Evolutionary conservation across 1,284 basidiomycete species (phyloP).

Genomic region (Gomphus sp.): DNA sequence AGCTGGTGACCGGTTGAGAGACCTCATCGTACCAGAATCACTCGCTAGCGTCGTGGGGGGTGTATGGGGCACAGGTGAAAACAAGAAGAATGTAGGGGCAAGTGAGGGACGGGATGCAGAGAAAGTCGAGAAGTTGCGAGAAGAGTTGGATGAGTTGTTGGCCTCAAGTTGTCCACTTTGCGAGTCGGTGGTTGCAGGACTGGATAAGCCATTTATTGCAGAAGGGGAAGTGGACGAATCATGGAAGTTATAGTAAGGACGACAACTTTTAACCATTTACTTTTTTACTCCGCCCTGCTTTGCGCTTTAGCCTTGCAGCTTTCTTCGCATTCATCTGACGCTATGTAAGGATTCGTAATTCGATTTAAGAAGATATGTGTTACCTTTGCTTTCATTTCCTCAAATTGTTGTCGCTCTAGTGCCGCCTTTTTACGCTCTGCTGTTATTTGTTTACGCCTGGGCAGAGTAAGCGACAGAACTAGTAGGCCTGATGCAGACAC

Average conservation of each 20-base stretch:
- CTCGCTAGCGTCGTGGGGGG: conserved; percentile 65
- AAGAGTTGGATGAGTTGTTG: conserved; percentile 81
- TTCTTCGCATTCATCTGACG: conserved; percentile 69
- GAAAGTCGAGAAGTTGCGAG: conserved; percentile 59
- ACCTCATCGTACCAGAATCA: conserved; percentile 88
- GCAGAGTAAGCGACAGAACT: not conserved
- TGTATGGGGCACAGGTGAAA: conserved; percentile 53
- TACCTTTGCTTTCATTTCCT: conserved; percentile 67
- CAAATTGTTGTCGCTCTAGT: conserved; percentile 59
- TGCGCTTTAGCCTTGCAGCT: conserved; percentile 59
- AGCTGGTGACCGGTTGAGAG: conserved; percentile 81
- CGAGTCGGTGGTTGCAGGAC: conserved; percentile 74
- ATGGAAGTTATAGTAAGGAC: conserved; percentile 57
- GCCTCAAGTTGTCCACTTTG: conserved; percentile 86
- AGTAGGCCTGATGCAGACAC: conserved; percentile 11
- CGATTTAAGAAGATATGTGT: conserved; percentile 13
- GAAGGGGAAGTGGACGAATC: conserved; percentile 75
- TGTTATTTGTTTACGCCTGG: conserved; percentile 57
- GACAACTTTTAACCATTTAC: conserved; percentile 46
- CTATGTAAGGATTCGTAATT: conserved; percentile 6
- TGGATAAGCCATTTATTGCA: conserved; percentile 81
- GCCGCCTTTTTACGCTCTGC: conserved; percentile 58
- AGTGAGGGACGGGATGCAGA: conserved; percentile 41
- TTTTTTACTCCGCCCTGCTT: conserved; percentile 67
- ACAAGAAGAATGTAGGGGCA: conserved; percentile 22